Evolutionary conservation across 352 stramenopile species (phyloP).

Genomic region (Thraustochytrium sp.): DNA sequence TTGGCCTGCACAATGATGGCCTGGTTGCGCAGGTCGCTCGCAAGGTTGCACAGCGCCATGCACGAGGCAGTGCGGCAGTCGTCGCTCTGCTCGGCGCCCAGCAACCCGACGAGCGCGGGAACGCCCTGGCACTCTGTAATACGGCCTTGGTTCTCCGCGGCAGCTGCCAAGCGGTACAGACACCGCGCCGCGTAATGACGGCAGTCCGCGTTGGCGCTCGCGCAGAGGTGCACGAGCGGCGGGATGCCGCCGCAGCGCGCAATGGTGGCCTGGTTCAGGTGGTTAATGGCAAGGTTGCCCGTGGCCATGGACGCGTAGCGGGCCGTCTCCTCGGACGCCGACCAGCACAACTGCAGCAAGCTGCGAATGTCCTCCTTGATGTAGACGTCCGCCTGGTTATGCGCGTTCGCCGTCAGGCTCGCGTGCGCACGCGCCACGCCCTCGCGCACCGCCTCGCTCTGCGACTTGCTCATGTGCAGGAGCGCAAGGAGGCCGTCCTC

Average conservation of each 20-base stretch:
- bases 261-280: conserved; percentile 80
- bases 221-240: conserved; percentile 69
- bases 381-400: conserved; percentile 83
- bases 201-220: conserved; percentile 62
- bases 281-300: conserved; percentile 82
- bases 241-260: conserved; percentile 71
- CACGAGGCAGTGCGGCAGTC: conserved; percentile 64
- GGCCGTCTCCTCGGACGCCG: conserved; percentile 70
- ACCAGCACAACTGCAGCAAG: conserved; percentile 67
- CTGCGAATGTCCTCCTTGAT: conserved; percentile 80
- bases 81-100: conserved; percentile 53
- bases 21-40: conserved; percentile 58
- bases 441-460: conserved; percentile 84
- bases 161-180: conserved; percentile 77
- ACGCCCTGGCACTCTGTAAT: conserved; percentile 75
- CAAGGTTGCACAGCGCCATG: conserved; percentile 77
- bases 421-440: conserved; percentile 80
- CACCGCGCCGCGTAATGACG: conserved; percentile 72
- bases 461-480: conserved; percentile 65
- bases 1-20: conserved; percentile 60
- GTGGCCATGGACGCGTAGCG: conserved; percentile 83
- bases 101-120: conserved; percentile 62
- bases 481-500: conserved; percentile 74
- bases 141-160: conserved; percentile 72
- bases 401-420: conserved; percentile 87